Evolutionary conservation across 495 filamentous ascomycete genomes (phyloP), one percentile per base, ranked within the genome.

Genomic region (Cenococcum geophilum): DNA sequence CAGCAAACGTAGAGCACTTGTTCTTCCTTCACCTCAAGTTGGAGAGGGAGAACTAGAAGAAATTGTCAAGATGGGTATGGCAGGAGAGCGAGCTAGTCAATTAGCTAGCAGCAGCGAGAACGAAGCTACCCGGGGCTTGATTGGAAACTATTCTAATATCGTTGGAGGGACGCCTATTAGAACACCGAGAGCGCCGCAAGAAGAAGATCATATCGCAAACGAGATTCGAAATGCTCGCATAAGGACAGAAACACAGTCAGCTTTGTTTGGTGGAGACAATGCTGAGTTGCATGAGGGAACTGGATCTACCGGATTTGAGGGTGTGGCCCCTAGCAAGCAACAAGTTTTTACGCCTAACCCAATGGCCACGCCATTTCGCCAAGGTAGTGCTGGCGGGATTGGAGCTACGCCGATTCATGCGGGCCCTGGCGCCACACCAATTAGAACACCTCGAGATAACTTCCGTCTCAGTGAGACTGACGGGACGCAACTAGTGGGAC

Each of bases 1-100:
- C 72, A 96, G 88, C 78, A 97, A 96, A 74, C 83, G 93, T 55
- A 80, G 90, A 57, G 74, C 84, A 18, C 79, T 98, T 48, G 82
- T 84, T 37, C 77, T 98, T 40, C 93, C 93, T 10, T 77, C 86
- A 4, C 93, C 93, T 20, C 93, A 98, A 75, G 91, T 98, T 58
- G 84, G 86, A 70, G 93, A 97, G 65, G 79, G 83, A 35, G 93
- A 98, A 73, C 81, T 98, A 65, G 93, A 98, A 71, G 91, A 96
- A 69, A 97, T 98, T 70, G 91, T 98, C 48, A 98, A 98, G 74
- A 95, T 97, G 91, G 95, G 93, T 27, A 87, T 96, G 86, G 83
- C 90, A 52, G 93, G 91, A 37, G 91, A 96, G 65, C 86, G 86
- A 62, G 93, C 92, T n/a, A 89, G 84, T 69, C 77, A 80, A 52